Base-by-base conservation (phyloP, 2,329 filamentous ascomycete genomes). In the Verticillium tricorpus region DNA sequence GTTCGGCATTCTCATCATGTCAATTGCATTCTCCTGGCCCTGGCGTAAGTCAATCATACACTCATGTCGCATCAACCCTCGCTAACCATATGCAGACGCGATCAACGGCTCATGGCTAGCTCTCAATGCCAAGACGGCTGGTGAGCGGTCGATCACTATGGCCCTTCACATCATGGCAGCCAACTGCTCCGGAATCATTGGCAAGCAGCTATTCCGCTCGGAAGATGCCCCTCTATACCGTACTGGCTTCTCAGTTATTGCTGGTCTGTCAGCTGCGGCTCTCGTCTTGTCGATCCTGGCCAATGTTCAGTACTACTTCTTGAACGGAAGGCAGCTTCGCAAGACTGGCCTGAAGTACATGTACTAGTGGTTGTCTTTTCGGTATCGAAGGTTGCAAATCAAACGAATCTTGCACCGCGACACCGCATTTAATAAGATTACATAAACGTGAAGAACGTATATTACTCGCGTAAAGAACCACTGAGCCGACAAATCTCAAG, bases 101-200 rank as follows among this genome's bases (percentile, higher is more conserved):
- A 62, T 72, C 5, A 72, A 74, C 17, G 67, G 70, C 37, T 71
- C 71, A 1, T 73, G 71, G 72, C 63, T 73, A 55, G 65, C 71
- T 2, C 65, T 72, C 8, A 73, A 73, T 40, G 62, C 67, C 28
- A 67, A 66, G 12, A 67, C 65, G 4, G 68, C 71, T 2, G 71
- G 70, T 17, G 71, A 73, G 22, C 63, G 71, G 5, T 73, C 70
- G 2, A 68, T 73, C 40, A 72, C 69, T 11, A 71, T 74, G 70
- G 70, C 71, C 40, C 68, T 73, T 17, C 65, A 72, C 34, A 72
- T 74, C 60, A 72, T 74, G 71, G 67, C 70, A 1, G 70, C 70
- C 32, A 74, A 74, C 57, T 67, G 68, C 19, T 68, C 70, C 7
- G 71, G 70, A 2, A 69, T 73, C 15, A 66, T 72, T 17, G 72